Base-by-base conservation (phyloP, 1,139 yeast genomes). In the Taphrina betulina region DNA sequence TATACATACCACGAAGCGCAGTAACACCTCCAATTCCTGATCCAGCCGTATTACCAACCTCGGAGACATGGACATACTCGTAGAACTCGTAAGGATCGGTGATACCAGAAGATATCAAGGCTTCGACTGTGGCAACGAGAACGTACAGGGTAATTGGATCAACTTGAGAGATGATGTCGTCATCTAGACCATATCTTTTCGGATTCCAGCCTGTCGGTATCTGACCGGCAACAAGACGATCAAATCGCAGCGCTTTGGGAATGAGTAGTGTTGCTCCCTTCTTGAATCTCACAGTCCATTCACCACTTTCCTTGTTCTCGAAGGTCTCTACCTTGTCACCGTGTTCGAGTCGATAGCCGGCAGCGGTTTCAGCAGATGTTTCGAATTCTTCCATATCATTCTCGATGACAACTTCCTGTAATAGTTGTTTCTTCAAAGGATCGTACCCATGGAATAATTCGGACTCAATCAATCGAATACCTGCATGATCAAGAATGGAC, bases 11-110 rank as follows among this genome's bases (percentile, higher is more conserved):
- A 73, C 95, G 86, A 69, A 92, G 76, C 58, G 98, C 98, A 66
- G 85, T 72, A 64, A 90, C 95, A 83, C 98, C 98, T 75, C 98
- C 98, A 95, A 92, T 90, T 81, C 98, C 98, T 58, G 97, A 89
- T 77, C 98, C 98, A 53, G 96, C 85, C 79, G 97, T 89, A 81
- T 92, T 92, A 77, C 98, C 98, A 65, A 92, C 90, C 75, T 92
- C 97, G 53, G 97, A 89, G 61, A 92, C 95, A 72, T 92, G 98
- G 58, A 94, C 95, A 69, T 92, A 94, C 75, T 92, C 85, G 80
- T 92, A 92, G 79, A 94, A 88, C 77, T 92, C 98, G 71, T 88
- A 92, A 62, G 98, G 98, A 72, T 92, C 98, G 60, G 96, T 88
- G 67, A 92, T 76, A 83, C 98, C 98, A 63, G 96, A 81, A 59